Conservation (phyloP, 1,284 basidiomycete species). For the Ustilago esculenta region DNA sequence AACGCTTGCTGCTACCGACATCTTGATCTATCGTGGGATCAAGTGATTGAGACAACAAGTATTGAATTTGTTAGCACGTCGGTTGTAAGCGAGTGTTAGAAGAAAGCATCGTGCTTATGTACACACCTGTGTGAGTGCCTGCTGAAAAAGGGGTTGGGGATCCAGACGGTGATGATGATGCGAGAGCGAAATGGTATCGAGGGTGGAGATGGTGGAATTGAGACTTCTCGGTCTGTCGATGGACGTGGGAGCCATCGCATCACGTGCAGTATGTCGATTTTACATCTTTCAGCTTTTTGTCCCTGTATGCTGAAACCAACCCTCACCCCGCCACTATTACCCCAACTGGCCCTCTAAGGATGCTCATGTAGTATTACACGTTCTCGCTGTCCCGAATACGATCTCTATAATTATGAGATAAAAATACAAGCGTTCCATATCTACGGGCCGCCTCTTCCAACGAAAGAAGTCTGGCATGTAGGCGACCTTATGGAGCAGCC, state of each 20-base stretch:
- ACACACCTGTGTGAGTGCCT: constrained; percentile 13
- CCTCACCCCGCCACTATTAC: no score
- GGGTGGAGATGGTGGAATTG: constrained; percentile 25
- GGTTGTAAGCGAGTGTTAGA: not conserved
- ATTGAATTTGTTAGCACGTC: no score
- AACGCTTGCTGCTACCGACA: constrained; percentile 56
- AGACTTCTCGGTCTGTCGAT: constrained; percentile 7
- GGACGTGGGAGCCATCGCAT: not conserved
- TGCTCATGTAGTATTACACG: no score
- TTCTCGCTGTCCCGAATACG: no score
- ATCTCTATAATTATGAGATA: no score
- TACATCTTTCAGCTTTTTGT: no score
- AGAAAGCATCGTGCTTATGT: not conserved
- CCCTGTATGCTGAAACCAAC: no score
- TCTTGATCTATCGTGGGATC: constrained; percentile 2
- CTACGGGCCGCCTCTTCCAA: no score
- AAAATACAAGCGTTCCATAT: no score
- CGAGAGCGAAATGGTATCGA: constrained; percentile 3
- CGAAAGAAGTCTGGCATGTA: no score
- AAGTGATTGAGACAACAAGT: not conserved
- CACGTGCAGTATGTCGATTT: constrained; percentile 12
- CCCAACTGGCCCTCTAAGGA: no score
- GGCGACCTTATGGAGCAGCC: not conserved
- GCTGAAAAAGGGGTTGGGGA: not conserved
- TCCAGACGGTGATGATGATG: constrained; percentile 4